Base-by-base conservation (phyloP, 768 basidiomycete species). In the Boletus fagicola region DNA sequence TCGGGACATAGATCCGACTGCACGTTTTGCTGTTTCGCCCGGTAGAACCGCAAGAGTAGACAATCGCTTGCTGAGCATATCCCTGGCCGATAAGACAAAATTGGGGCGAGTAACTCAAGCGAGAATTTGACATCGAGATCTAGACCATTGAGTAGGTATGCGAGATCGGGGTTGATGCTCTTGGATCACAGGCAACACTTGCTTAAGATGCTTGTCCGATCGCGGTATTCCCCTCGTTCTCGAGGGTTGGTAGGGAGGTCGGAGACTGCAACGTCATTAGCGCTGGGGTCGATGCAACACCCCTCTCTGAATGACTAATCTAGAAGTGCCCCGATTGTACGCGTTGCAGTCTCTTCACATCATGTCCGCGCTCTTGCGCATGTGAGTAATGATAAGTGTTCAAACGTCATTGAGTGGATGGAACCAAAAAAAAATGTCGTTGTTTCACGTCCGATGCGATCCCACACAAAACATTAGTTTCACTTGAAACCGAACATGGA, bases 21-120 rank as follows among this genome's bases (percentile, higher is more conserved):
- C 62, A 63, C 54, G 62, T 62, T 64, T 54, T 60, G 47, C 26
- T 49, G 58, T 58, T 49, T 57, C 51, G 53, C 56, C 59, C 62
- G 60, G 51, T 65, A 62, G 62, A 50, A 54, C 60, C 63, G 58
- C 62, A 53, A 52, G 54, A 18, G 53, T 22, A 53, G 47, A 47
- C 51, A 62, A 33, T 57, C 61, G 61, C 63, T 61, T 62, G 59
- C 47, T 61, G 52, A 67, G 64, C 59, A 59, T 51, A 51, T 60
- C 58, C 51, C 57, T 64, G 58, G 56, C 49, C 35, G 50, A 63
- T 44, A 44, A 45, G 49, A 57, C 60, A 60, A 56, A 64, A 63
- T 61, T 63, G 57, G 72, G 72, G 66, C 58, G 67, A 60, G 51
- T 52, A 59, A 49, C 58, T 53, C 61, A 64, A 72, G 66, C 66